Evolutionary conservation across 108 stramenopile species (phyloP).

Genomic region (Skeletonema grethae): DNA sequence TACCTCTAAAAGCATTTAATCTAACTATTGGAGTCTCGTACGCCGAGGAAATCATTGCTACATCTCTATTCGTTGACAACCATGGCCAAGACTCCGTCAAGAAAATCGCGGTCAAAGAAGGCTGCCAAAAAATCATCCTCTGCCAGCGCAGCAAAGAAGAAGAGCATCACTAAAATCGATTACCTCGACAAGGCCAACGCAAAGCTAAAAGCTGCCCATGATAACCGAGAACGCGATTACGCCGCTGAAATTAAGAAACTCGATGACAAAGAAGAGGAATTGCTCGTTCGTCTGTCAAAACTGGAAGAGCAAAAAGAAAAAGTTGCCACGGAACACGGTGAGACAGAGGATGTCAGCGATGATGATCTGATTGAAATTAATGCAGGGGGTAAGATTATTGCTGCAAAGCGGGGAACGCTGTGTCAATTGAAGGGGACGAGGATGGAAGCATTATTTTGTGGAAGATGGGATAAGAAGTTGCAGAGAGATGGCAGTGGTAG

Average conservation of each 20-base stretch:
- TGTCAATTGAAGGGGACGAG: conserved; percentile 22
- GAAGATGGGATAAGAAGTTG: conserved; percentile 29
- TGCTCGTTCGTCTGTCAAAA: background rate
- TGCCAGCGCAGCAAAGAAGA: background rate
- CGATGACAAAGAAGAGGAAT: conserved; percentile 3
- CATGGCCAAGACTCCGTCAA: too few species aligned
- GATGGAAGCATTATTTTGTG: conserved; percentile 28
- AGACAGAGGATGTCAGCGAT: background rate
- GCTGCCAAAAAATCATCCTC: background rate
- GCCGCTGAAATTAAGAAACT: conserved; percentile 2
- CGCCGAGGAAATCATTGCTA: too few species aligned
- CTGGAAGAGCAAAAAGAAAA: conserved; percentile 10
- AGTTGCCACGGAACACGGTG: background rate
- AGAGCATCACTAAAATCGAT: background rate
- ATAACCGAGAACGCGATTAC: background rate
- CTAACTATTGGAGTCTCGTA: too few species aligned
- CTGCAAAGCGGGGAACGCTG: conserved; percentile 5
- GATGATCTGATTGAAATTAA: conserved; percentile 26
- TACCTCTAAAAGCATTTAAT: too few species aligned
- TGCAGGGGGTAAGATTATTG: conserved; percentile 8
- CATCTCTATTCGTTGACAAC: too few species aligned
- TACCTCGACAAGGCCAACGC: conserved; percentile 6
- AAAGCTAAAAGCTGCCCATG: conserved; percentile 5
- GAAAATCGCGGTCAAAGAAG: too few species aligned
- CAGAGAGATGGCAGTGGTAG: conserved; percentile 6